phyloP scores from a whole-genome alignment of 73 alveolate species.

The Symbiodinium natans region DNA sequence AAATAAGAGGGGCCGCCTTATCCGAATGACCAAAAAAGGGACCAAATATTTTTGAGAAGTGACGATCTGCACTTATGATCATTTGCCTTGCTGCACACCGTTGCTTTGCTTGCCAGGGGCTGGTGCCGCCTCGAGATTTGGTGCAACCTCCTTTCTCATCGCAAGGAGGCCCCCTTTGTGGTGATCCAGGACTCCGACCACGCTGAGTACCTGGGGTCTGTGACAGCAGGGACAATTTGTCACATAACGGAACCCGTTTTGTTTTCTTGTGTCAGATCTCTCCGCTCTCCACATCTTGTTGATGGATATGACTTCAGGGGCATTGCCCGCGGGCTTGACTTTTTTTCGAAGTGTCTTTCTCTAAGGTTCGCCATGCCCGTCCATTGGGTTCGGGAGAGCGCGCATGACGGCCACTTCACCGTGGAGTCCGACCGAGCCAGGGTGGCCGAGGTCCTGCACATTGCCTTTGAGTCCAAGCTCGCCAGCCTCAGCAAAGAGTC shows the following conservation, averaged over 20 bases:
- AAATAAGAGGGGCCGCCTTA: too few species aligned
- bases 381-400: neutral
- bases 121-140: constrained; percentile 6
- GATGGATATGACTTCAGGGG: too few species aligned
- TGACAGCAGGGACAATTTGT: too few species aligned
- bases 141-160: neutral
- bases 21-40: too few species aligned
- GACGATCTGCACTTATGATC: too few species aligned
- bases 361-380: neutral
- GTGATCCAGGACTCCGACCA: constrained; percentile 20
- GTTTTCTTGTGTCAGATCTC: too few species aligned
- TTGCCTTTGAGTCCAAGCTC: neutral
- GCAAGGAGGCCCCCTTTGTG: neutral
- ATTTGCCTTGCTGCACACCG: too few species aligned
- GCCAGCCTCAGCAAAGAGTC: neutral
- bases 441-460: neutral
- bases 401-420: neutral
- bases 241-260: neutral
- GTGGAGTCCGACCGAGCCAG: constrained; percentile 7
- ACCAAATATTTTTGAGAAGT: too few species aligned
- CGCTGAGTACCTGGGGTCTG: neutral
- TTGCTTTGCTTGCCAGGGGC: neutral
- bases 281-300: too few species aligned
- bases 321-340: neutral
- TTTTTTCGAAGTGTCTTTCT: neutral